These are phyloP conservation scores for Trichoderma hamatum DNA, from an alignment of 2,329 filamentous ascomycete species.

Conservation along the genomic window DNA sequence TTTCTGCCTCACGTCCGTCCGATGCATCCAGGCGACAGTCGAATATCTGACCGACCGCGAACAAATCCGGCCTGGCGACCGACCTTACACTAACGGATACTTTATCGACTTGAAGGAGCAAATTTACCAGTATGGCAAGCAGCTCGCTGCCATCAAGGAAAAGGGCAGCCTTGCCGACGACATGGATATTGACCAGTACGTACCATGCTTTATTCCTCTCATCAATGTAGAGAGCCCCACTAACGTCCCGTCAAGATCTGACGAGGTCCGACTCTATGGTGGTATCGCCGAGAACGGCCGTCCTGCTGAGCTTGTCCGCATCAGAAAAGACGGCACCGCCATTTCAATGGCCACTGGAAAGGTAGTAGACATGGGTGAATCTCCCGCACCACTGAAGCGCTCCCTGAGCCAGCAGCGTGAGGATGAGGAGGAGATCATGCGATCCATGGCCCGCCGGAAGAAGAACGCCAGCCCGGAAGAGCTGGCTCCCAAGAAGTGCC, in stretches of 20 bases:
- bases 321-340: constrained; percentile 77
- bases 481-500: constrained; percentile 77
- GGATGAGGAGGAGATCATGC: constrained; percentile 80
- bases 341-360: constrained; percentile 76
- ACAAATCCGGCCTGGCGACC: constrained; percentile 80
- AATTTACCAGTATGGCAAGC: constrained; percentile 84
- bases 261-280: constrained; percentile 79
- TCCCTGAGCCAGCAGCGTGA: constrained; percentile 70
- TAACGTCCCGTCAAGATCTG: constrained; percentile 46
- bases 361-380: constrained; percentile 59
- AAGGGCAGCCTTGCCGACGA: constrained; percentile 61
- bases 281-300: constrained; percentile 81
- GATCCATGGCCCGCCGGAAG: constrained; percentile 94
- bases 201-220: constrained; percentile 39
- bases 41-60: constrained; percentile 84
- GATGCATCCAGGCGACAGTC: constrained; percentile 87
- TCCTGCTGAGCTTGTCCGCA: constrained; percentile 80
- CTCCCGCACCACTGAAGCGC: constrained; percentile 62
- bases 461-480: constrained; percentile 88
- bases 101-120: constrained; percentile 96
- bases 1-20: constrained; percentile 89
- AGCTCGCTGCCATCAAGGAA: constrained; percentile 75
- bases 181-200: constrained; percentile 63
- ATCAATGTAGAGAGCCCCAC: constrained; percentile 31
- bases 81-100: constrained; percentile 93